Base-by-base conservation (phyloP, 2,329 filamentous ascomycete genomes). In the Alternaria sp. region DNA sequence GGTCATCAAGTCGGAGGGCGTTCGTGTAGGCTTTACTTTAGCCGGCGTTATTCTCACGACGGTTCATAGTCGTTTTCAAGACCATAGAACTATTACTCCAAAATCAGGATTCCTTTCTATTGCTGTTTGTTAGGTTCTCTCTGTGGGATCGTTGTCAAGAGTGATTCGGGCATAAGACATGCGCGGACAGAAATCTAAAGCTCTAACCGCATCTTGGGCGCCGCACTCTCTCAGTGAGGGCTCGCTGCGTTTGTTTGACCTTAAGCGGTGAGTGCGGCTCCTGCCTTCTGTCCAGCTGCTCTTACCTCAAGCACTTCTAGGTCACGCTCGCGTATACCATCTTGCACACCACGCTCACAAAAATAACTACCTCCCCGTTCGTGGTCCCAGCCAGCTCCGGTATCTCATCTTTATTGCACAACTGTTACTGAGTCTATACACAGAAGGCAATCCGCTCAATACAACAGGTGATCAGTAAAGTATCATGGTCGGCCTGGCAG, bases 81-180 rank as follows among this genome's bases (percentile, higher is more conserved):
- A 60, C 25, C 21, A 36, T 63, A 56, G 57, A 63, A 56, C 26
- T 43, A 45, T 56, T 26, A 43, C 54, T 28, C 28, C 25, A 57
- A 13, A 57, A 15, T 25, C 21, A 19, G n/a, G 44, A 36, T 15
- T 17, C 4, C 28, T 17, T 50, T 21, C 32, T 19, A 19, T 30
- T 21, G 49, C 28, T 52, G 36, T 40, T 13, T 26, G 46, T 25
- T 8, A 50, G 23, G 15, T 50, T 26, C 46, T n/a, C 21, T 47
- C 44, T 47, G 12, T 47, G 17, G 21, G 21, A 47, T 47, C 17
- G 21, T 47, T 23, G 21, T 47, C 44, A 12, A 13, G 17, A 19
- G 44, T 23, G 19, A 21, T 47, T 10, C n/a, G 13, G 36, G 17
- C 21, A 47, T 47, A 47, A 21, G 17, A 19, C 17, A 47, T 47